phyloP scores from a whole-genome alignment of 2,329 filamentous ascomycete species.

The Cladophialophora bantiana region DNA sequence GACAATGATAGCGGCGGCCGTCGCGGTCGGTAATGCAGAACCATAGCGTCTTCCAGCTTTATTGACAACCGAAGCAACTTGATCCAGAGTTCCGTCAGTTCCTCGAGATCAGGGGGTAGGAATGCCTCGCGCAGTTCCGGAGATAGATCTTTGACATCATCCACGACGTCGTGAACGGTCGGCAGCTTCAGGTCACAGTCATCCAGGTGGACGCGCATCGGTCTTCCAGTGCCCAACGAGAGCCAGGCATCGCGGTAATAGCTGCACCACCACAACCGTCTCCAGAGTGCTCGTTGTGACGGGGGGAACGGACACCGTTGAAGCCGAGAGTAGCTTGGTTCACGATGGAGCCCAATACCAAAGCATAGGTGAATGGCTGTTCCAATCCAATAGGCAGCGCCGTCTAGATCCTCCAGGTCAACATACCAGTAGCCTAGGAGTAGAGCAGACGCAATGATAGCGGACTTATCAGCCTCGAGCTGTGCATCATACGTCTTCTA shows the following conservation, averaged over 20 bases:
- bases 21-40: constrained; percentile 40
- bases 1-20: constrained; percentile 34
- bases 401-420: constrained; percentile 51
- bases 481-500: constrained; percentile 28
- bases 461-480: constrained; percentile 49
- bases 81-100: constrained; percentile 36
- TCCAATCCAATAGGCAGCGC: constrained; percentile 58
- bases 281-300: constrained; percentile 45
- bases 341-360: constrained; percentile 53
- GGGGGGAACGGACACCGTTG: constrained; percentile 34
- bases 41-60: constrained; percentile 41
- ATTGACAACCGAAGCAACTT: constrained; percentile 42
- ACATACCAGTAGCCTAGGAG: constrained; percentile 54
- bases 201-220: constrained; percentile 48
- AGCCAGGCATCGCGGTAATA: constrained; percentile 53
- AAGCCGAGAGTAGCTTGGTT: constrained; percentile 37
- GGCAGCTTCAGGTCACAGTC: constrained; percentile 49
- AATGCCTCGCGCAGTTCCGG: constrained; percentile 28
- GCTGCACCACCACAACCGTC: constrained; percentile 53
- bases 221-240: constrained; percentile 49
- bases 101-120: constrained; percentile 39
- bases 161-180: constrained; percentile 41
- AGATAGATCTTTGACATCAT: constrained; percentile 37
- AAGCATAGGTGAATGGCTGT: constrained; percentile 54
- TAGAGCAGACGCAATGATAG: constrained; percentile 52